phyloP scores from a whole-genome alignment of 768 basidiomycete species.

The Boletus subparvulus region DNA sequence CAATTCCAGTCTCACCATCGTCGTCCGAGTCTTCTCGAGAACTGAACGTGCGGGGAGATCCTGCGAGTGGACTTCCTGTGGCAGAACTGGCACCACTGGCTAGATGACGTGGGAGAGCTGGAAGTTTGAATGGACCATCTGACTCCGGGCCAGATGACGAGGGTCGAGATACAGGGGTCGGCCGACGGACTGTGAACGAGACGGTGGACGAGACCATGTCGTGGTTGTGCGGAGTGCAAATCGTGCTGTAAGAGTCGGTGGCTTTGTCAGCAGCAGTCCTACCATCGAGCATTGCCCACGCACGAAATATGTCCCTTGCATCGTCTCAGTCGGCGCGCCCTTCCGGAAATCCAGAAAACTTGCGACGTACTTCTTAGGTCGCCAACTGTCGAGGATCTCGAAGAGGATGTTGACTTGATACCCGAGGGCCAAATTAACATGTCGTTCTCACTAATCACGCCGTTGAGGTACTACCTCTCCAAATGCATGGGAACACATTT shows the following conservation, averaged over 20 bases:
- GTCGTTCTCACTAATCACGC: conserved; percentile 70
- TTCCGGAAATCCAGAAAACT: conserved; percentile 41
- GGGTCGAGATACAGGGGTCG: conserved; percentile 64
- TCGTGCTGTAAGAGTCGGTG: too few relatives aligned
- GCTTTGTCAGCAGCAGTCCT: conserved; percentile 17
- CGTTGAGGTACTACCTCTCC: conserved; percentile 54
- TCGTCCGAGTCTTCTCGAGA: conserved; percentile 30
- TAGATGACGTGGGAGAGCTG: conserved; percentile 61
- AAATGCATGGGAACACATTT: neutral
- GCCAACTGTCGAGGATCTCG: conserved; percentile 54
- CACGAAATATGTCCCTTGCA: conserved; percentile 5
- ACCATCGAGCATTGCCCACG: neutral
- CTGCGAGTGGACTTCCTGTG: conserved; percentile 56
- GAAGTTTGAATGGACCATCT: conserved; percentile 56
- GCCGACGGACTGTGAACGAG: conserved; percentile 84
- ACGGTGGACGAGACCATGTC: conserved; percentile 44
- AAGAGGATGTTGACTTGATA: conserved; percentile 58
- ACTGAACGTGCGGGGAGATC: conserved; percentile 43
- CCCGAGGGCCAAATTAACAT: conserved; percentile 48
- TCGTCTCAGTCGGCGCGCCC: conserved; percentile 32
- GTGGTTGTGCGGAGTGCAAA: neutral
- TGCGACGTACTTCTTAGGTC: conserved; percentile 49
- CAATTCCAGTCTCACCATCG: conserved; percentile 25
- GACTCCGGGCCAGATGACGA: conserved; percentile 65
- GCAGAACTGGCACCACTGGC: conserved; percentile 38